These are phyloP conservation scores for Pontederia crassipes DNA, from an alignment of 176 grass and related monocot genomes.

Conservation along the genomic window DNA sequence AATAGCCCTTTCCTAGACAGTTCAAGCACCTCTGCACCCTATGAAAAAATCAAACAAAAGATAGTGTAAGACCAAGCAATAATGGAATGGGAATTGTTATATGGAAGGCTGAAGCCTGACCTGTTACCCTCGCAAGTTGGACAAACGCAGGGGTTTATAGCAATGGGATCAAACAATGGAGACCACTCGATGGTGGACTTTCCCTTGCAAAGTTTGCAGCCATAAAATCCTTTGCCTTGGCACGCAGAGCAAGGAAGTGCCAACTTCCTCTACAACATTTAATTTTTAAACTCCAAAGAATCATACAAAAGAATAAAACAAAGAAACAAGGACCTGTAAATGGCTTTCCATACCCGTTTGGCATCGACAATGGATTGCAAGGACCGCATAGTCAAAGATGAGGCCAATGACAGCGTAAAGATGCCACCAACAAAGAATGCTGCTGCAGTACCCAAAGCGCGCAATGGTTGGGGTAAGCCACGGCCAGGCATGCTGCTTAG, in stretches of 20 bases:
- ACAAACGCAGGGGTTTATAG: slow-evolving; percentile 84
- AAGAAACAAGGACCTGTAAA: background rate
- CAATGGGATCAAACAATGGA: slow-evolving; percentile 71
- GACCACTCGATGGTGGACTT: slow-evolving; percentile 69
- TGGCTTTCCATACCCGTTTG: slow-evolving; percentile 37
- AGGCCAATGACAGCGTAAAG: slow-evolving; percentile 41
- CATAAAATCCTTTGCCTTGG: slow-evolving; percentile 67
- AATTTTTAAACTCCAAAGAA: background rate
- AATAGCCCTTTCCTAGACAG: slow-evolving; percentile 61
- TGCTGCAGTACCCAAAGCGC: slow-evolving; percentile 32
- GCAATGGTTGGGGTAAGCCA: slow-evolving; percentile 34
- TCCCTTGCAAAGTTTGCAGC: slow-evolving; percentile 78
- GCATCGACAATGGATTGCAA: slow-evolving; percentile 55
- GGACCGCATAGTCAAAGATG: slow-evolving; percentile 49
- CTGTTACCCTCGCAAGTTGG: slow-evolving; percentile 80
- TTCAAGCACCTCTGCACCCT: slow-evolving; percentile 85
- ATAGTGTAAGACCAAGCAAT: background rate
- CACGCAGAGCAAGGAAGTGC: slow-evolving; percentile 51
- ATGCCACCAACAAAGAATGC: slow-evolving; percentile 51
- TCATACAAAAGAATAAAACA: background rate
- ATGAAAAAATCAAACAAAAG: slow-evolving; percentile 3
- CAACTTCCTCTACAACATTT: slow-evolving; percentile 42
- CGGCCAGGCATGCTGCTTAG: slow-evolving; percentile 5
- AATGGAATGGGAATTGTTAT: background rate
- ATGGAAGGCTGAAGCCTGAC: slow-evolving; percentile 23